Conservation (phyloP, 192 early-diverging fungal genomes). For the Neocallimastix lanati region DNA sequence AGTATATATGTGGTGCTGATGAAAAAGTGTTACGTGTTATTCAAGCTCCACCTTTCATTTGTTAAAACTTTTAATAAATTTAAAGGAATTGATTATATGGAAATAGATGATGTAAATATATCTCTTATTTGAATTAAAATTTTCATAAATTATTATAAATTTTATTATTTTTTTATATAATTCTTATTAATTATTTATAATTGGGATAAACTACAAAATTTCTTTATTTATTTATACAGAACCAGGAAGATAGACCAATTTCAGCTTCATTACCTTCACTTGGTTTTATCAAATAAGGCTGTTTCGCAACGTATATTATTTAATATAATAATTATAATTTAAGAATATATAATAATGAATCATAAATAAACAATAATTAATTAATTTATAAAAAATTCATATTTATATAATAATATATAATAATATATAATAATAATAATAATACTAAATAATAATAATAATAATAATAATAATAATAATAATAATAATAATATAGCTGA, state of each 20-base stretch:
- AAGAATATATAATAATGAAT: no score
- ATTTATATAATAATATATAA: background rate
- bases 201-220: no score
- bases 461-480: constrained; percentile 11
- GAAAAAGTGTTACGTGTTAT: constrained; percentile 46
- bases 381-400: no score
- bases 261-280: constrained; percentile 75
- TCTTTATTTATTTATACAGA: background rate
- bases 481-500: constrained; percentile 13
- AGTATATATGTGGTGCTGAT: constrained; percentile 75
- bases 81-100: background rate
- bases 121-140: no score
- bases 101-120: background rate
- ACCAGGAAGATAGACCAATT: constrained; percentile 23
- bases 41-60: background rate
- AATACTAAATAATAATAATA: no score
- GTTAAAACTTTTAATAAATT: background rate
- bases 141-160: no score
- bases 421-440: no score
- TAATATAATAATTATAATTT: no score
- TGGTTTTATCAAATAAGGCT: constrained; percentile 91
- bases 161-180: no score
- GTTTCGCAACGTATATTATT: constrained; percentile 9
- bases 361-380: no score
- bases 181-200: no score